Evolutionary conservation across 805 yeast genomes (phyloP).

Genomic region (Pichia kluyveri): DNA sequence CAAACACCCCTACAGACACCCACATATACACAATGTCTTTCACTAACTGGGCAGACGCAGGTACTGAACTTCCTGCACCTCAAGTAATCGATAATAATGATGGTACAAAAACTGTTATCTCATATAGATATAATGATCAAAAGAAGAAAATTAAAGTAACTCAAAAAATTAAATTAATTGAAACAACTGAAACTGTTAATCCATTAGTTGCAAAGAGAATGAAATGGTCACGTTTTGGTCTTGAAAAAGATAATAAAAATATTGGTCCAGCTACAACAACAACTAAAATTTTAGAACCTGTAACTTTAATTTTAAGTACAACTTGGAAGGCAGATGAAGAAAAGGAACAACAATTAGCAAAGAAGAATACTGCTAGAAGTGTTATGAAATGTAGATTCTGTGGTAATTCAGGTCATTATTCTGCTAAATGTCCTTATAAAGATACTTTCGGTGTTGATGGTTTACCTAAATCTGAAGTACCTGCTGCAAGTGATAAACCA

Average conservation of each 20-base stretch:
- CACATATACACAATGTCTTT: not conserved
- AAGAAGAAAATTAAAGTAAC: slow-evolving; percentile 85
- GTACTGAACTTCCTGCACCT: slow-evolving; percentile 64
- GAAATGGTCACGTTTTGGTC: slow-evolving; percentile 84
- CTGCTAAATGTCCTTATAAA: slow-evolving; percentile 92
- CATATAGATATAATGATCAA: slow-evolving; percentile 63
- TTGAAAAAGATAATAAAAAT: slow-evolving; percentile 53
- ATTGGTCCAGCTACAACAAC: slow-evolving; percentile 87
- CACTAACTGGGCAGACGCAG: slow-evolving; percentile 57
- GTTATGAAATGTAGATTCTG: slow-evolving; percentile 74
- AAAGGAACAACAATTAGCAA: slow-evolving; percentile 51
- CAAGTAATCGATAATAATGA: slow-evolving; percentile 71
- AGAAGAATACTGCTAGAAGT: slow-evolving; percentile 39
- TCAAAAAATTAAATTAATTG: slow-evolving; percentile 70
- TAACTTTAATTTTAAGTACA: slow-evolving; percentile 63
- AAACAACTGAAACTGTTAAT: slow-evolving; percentile 73
- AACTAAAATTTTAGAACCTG: slow-evolving; percentile 82
- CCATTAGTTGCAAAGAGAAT: slow-evolving; percentile 81
- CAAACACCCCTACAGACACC: not conserved
- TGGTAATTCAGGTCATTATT: slow-evolving; percentile 81
- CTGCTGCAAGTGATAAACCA: slow-evolving; percentile 10
- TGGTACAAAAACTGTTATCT: slow-evolving; percentile 82
- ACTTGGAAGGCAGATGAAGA: slow-evolving; percentile 72
- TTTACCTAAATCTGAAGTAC: slow-evolving; percentile 7
- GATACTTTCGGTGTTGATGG: slow-evolving; percentile 58